Base-by-base conservation (phyloP, 2,329 filamentous ascomycete species). In the Xylaria sp. region DNA sequence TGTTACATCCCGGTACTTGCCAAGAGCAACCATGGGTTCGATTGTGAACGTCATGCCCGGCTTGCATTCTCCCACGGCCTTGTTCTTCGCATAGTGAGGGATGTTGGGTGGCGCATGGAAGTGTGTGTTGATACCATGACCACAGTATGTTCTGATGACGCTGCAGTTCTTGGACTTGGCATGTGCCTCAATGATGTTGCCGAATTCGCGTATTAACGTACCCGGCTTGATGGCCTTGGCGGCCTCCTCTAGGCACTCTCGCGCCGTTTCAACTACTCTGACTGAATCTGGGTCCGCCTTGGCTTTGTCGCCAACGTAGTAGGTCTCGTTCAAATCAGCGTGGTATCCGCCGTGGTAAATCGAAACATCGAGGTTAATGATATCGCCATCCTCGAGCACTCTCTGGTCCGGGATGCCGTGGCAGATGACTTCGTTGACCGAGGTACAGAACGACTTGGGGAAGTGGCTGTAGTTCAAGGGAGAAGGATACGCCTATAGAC, bases 11-110 rank as follows among this genome's bases (percentile, higher is more conserved):
- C 86, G 86, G 75, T 96, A 90, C 62, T 90, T 92, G 60, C 94
- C 94, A 58, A 97, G 75, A 47, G 91, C 92, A 72, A 99, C 92
- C 94, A 99, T 99, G 13, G 94, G 94, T 78, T 99, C 94, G 63
- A 99, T 99, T 0, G 94, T 99, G 71, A 99, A 99, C 65, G 92
- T 96, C 92, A 97, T 97, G 57, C 94, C 94, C 0, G 91, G 88
- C 78, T 97, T 97, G 61, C 92, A 94, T 68, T 90, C 86, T 53
- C 94, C 94, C 1, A 97, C 89, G 0, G 93, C 91, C 83, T 97
- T 99, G 78, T 97, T 99, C 82, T 96, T 97, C 59, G 88, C 93
- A 71, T 99, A 99, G 75, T 99, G 94, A 4, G 94, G 94, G 55
- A 99, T 88, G 72, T 95, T 97, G 1, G 94, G 94, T 34, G 92